Base-by-base conservation (phyloP, 2,329 filamentous ascomycete species). In the Phialophora chinensis region DNA sequence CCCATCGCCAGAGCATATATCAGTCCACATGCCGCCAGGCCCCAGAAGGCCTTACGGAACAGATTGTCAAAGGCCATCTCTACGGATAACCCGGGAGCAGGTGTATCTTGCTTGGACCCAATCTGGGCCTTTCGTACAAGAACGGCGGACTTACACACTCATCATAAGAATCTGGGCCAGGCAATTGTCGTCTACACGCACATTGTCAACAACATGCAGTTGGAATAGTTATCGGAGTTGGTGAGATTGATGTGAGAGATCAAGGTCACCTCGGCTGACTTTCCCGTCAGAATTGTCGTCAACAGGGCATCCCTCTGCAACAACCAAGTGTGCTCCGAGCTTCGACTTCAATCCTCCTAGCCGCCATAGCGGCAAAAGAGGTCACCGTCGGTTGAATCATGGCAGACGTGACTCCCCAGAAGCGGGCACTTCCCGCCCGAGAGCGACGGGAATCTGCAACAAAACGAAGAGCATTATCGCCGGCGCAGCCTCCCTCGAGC, bases 1-100 rank as follows among this genome's bases (percentile, higher is more conserved):
- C 84, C 79, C n/a, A 96, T 78, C 69, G 90, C 88, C 31, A 85
- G 74, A 20, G 87, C 79, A 78, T 95, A 96, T 29, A 91, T 72
- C 47, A 85, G 85, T 7, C 91, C 81, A 14, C 87, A 83, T 17
- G 83, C 82, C 14, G 82, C 86, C 17, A 91, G 78, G 17, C 83
- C 81, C 79, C 84, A 85, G 72, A 86, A 84, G 62, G 85, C 83
- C 72, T 81, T 83, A 68, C 77, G 83, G 65, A 85, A 80, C 50
- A 71, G 65, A 20, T 29, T 63, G 47, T 62, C 58, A 47, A 68
- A 53, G 11, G 63, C 63, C 66, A 68, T 70, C 23, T 33, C 57
- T 8, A 17, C 20, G 47, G 12, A 10, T 29, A 50, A 14, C 25
- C 23, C 4, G 12, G 20, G 42, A 35, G 33, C 23, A 27, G 44